Evolutionary conservation across 2,329 filamentous ascomycete species (phyloP).

Genomic region (Ophiostoma sp.): DNA sequence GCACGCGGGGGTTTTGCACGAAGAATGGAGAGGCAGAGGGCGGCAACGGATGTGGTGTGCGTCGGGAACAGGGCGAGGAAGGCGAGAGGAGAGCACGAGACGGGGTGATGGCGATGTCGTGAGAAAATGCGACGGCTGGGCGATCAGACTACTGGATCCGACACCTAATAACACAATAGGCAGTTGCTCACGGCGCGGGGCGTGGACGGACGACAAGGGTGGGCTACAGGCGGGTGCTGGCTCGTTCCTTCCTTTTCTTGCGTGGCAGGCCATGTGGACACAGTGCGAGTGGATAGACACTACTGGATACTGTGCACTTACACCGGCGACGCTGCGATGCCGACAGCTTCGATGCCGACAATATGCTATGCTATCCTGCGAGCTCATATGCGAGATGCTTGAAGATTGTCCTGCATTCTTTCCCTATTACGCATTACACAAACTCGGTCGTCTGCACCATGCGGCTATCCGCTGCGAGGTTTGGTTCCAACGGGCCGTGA

Average conservation of each 20-base stretch:
- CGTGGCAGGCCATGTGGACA: neutral
- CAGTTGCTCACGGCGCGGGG: constrained; percentile 6
- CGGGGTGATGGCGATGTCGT: constrained; percentile 2
- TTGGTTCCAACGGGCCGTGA: too few relatives aligned
- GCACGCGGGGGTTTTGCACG: neutral
- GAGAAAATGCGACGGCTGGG: constrained; percentile 13
- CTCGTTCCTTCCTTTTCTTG: neutral
- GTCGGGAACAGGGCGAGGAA: neutral
- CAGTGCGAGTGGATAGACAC: too few relatives aligned
- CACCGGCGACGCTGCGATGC: too few relatives aligned
- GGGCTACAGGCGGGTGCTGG: neutral
- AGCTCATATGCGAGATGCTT: too few relatives aligned
- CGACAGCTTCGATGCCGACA: too few relatives aligned
- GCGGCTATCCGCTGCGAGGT: too few relatives aligned
- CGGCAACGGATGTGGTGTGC: neutral
- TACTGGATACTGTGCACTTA: too few relatives aligned
- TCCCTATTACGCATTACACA: too few relatives aligned
- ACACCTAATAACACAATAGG: neutral
- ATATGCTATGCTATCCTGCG: too few relatives aligned
- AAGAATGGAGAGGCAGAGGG: neutral
- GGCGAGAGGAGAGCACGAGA: neutral
- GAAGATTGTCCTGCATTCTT: too few relatives aligned
- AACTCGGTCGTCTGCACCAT: too few relatives aligned
- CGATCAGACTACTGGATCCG: neutral
- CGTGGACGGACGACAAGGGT: constrained; percentile 6